phyloP scores from a whole-genome alignment of 1,284 basidiomycete genomes.

The Apiotrichum laibachii region DNA sequence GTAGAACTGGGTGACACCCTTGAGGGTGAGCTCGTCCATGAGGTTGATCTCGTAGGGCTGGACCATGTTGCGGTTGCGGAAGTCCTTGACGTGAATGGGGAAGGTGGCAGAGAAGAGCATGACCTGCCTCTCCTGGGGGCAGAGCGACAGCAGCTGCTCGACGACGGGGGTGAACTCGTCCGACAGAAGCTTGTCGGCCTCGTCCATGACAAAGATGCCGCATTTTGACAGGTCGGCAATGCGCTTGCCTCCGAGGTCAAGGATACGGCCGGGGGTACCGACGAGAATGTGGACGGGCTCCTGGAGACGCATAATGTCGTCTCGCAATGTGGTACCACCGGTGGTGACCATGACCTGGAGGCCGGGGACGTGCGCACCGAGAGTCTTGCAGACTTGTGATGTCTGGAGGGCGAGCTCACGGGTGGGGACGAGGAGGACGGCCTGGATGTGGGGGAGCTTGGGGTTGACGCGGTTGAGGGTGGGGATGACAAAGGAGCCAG shows the following conservation, averaged over 20 bases:
- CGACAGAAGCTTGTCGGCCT: constrained; percentile 95
- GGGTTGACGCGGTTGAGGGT: constrained; percentile 90
- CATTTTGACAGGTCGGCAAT: constrained; percentile 94
- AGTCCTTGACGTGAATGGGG: constrained; percentile 98
- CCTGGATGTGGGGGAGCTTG: constrained; percentile 85
- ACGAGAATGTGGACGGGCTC: constrained; percentile 94
- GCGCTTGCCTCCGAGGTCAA: constrained; percentile 89
- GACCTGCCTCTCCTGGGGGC: constrained; percentile 86
- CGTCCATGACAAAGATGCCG: constrained; percentile 97
- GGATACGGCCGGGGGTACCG: constrained; percentile 92
- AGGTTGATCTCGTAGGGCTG: constrained; percentile 97
- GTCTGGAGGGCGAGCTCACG: constrained; percentile 95
- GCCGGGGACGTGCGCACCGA: constrained; percentile 87
- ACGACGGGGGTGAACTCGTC: constrained; percentile 98
- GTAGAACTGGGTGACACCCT: constrained; percentile 99
- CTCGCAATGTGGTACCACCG: constrained; percentile 94
- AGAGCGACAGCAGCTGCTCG: constrained; percentile 86
- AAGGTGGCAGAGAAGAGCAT: constrained; percentile 99
- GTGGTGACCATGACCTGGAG: constrained; percentile 99
- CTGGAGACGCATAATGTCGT: constrained; percentile 90
- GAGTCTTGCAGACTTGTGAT: constrained; percentile 92
- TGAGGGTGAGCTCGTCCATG: constrained; percentile 98
- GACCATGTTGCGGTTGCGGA: constrained; percentile 98
- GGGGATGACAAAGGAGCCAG: constrained; percentile 97
- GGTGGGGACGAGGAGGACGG: constrained; percentile 87